phyloP scores from a whole-genome alignment of 768 basidiomycete species.

The Dendrothele bispora region DNA sequence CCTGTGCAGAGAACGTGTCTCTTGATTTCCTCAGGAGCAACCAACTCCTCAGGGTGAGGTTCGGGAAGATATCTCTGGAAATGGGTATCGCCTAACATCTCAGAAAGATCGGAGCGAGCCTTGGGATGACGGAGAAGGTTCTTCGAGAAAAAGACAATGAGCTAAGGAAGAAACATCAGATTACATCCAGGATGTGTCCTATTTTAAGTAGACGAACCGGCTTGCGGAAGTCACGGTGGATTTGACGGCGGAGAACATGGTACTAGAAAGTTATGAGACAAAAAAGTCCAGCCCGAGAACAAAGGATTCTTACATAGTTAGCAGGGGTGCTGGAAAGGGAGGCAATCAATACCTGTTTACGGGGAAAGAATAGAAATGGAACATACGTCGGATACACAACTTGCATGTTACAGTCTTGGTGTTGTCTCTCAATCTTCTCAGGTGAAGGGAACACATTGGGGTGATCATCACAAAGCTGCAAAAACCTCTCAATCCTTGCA shows the following conservation, averaged over 20 bases:
- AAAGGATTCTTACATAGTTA: constrained; percentile 71
- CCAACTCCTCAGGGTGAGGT: constrained; percentile 66
- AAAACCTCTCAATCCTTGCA: constrained; percentile 91
- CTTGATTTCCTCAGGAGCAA: constrained; percentile 81
- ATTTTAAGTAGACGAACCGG: constrained; percentile 50
- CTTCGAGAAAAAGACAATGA: constrained; percentile 97
- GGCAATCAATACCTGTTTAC: constrained; percentile 11
- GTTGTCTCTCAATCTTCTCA: constrained; percentile 90
- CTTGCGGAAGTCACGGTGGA: constrained; percentile 97
- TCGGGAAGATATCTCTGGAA: constrained; percentile 97
- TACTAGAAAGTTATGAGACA: constrained; percentile 49
- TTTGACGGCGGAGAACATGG: constrained; percentile 96
- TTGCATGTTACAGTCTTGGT: constrained; percentile 99
- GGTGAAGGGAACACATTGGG: constrained; percentile 85
- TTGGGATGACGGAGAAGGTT: constrained; percentile 91
- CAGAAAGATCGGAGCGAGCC: constrained; percentile 82
- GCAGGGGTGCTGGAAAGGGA: constrained; percentile 73
- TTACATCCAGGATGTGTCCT: neutral
- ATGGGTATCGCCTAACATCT: constrained; percentile 85
- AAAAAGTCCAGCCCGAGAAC: constrained; percentile 2
- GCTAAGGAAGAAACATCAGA: constrained; percentile 36
- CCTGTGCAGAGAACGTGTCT: constrained; percentile 90
- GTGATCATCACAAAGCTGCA: constrained; percentile 98
- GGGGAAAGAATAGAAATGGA: neutral
- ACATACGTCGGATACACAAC: constrained; percentile 94